These are phyloP conservation scores for Russula compacta DNA, from an alignment of 768 basidiomycete species.

Conservation along the genomic window DNA sequence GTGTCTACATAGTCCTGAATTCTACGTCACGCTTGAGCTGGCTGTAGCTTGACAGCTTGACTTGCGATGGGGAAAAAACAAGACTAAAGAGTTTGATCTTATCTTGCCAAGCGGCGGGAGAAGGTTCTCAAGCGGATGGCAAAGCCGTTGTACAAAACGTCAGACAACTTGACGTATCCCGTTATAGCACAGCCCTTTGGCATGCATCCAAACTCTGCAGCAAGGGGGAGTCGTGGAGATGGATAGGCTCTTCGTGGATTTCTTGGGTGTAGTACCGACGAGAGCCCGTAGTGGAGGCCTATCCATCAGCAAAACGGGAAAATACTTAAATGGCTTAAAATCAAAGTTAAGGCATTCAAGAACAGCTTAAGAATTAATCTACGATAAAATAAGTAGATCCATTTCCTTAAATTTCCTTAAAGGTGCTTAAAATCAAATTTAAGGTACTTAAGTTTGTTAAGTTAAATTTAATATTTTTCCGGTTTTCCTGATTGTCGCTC, in stretches of 20 bases:
- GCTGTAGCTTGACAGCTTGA: neutral
- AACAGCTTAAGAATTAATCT: no score
- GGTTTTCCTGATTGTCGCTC: no score
- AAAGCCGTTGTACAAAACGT: slow-evolving; percentile 13
- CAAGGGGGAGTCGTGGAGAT: slow-evolving; percentile 1
- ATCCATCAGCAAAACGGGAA: no score
- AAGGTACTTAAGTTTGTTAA: no score
- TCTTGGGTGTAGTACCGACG: slow-evolving; percentile 12
- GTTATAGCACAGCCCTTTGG: slow-evolving; percentile 14
- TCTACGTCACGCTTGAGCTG: neutral
- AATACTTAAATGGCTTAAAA: no score
- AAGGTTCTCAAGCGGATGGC: slow-evolving; percentile 17
- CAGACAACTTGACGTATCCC: slow-evolving; percentile 10
- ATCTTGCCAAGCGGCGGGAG: slow-evolving; percentile 12
- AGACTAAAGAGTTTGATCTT: slow-evolving; percentile 7
- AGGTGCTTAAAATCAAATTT: no score
- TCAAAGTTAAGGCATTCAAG: no score
- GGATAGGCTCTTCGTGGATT: slow-evolving; percentile 12
- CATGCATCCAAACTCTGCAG: slow-evolving; percentile 7
- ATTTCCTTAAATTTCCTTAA: no score
- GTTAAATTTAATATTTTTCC: no score
- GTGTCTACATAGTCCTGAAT: neutral
- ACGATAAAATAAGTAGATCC: no score
- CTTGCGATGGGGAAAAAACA: slow-evolving; percentile 14
- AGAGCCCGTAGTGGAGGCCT: slow-evolving; percentile 4